phyloP scores from a whole-genome alignment of 1,284 basidiomycete genomes.

The Ganoderma lingzhi region DNA sequence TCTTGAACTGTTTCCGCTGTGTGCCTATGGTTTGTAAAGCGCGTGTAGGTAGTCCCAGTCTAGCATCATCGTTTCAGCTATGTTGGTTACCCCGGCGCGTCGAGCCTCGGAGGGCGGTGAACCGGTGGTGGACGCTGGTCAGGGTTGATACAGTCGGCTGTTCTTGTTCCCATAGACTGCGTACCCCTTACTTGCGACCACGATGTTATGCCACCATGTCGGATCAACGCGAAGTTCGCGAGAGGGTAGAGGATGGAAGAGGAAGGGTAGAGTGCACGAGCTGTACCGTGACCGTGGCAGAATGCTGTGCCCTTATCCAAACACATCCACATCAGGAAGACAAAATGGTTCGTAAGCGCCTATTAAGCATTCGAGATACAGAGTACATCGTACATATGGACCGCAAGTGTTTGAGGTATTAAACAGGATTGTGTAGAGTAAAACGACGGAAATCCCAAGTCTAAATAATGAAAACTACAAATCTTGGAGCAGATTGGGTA shows the following conservation, averaged over 20 bases:
- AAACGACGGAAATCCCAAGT: too few species aligned
- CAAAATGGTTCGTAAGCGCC: neutral
- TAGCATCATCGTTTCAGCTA: neutral
- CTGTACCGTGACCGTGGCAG: neutral
- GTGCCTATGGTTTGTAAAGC: too few species aligned
- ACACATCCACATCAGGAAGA: neutral
- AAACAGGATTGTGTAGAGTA: neutral
- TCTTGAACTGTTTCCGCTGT: neutral
- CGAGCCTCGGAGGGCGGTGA: too few species aligned
- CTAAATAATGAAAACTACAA: too few species aligned
- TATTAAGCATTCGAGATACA: neutral
- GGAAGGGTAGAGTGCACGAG: neutral
- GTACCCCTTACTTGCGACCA: too few species aligned
- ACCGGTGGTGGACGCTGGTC: neutral
- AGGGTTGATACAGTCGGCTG: too few species aligned
- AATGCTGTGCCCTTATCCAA: neutral
- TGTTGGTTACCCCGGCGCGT: neutral
- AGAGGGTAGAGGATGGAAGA: neutral
- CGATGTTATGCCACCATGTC: too few species aligned
- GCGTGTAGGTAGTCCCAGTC: neutral
- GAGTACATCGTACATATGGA: too few species aligned
- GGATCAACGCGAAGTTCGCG: neutral
- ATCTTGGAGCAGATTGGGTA: too few species aligned
- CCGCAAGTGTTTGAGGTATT: too few species aligned
- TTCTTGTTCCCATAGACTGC: too few species aligned